Base-by-base conservation (phyloP, 2,329 filamentous ascomycete species). In the Fusarium sp. region DNA sequence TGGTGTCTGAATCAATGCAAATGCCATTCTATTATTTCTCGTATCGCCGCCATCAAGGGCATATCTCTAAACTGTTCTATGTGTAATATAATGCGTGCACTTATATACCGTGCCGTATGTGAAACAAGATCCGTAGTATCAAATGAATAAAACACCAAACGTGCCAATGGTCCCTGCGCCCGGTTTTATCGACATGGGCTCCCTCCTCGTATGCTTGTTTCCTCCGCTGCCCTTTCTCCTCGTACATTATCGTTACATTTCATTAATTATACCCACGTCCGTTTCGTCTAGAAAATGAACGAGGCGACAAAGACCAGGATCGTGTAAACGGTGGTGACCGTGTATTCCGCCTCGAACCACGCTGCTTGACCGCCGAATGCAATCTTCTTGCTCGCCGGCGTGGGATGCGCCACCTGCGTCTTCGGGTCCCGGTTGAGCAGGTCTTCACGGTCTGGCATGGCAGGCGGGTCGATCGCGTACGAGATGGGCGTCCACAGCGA, bases 401-500 rank as follows among this genome's bases (percentile, higher is more conserved):
- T 82, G 6, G 85, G 85, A 65, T 85, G 81, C 4, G 84, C 84
- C n/a, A 87, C 81, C 20, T 81, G 80, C 7, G 84, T 86, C 77
- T 85, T 84, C 32, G 80, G 75, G 70, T 90, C 87, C 11, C 87
- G 80, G 6, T 80, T 77, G 44, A 90, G 78, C 15, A 90, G 76
- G 7, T 87, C 81, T 72, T 88, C 84, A 17, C 88, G 82, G 32
- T 87, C 84, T 0, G 87, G 85, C 78, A 88, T 83, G 4, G 73
- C 77, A 0, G 88, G 88, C 1, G 88, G 88, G 66, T 85, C 84
- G 54, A 90, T 84, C 23, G 87, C 85, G 72, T 90, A 90, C 2
- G 81, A 80, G 45, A 90, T 81, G 0, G 88, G 88, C 0, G 82
- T 86, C 85, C 85, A 88, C 25, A 87, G 77, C 1, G 84, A 84